Base-by-base conservation (phyloP, 192 early-diverging fungal species). In the Dissophora ornata region DNA sequence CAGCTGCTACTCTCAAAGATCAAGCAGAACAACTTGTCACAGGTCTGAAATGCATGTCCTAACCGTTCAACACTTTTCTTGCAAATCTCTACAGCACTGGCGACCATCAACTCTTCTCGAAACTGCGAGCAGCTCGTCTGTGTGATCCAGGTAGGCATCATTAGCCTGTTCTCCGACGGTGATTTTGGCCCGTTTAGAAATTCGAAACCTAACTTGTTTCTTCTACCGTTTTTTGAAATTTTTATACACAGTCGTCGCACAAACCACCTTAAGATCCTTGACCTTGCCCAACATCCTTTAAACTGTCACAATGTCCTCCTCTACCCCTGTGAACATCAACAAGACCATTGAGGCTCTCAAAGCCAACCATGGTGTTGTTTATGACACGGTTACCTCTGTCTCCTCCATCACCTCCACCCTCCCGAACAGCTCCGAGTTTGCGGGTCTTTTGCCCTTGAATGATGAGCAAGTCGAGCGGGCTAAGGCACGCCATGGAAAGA, bases 261-360 rank as follows among this genome's bases (percentile, higher is more conserved):
- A 69, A 69, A 44, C 66, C 66, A 40, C 66, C 66, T 26, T 69
- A 69, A 52, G 66, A 52, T 30, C 48, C 33, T 50, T 22, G 26
- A 15, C 28, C 32, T 12, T 12, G 12, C 36, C 36, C 36, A 38
- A 9, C 36, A 5, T 12, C 36, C 36, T 45, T 34, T 41, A 1
- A 9, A 6, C 30, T 36, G 9, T 47, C 36, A 25, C 22, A 16
- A 69, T 61, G 57, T 40, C 57, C 7, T 28, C 58, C 25, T n/a
- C 22, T 18, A 34, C 24, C 56, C 57, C 44, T 56, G 38, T 13
- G 11, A 47, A 40, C 54, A 26, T 44, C 52, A 42, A 56, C 60
- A 62, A 62, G 60, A 16, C 53, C 47, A 32, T 55, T 46, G 46
- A 71, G 19, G 60, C 34, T 46, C 34, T 49, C 13, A 38, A 18